These are phyloP conservation scores for Pyrus betulifolia DNA, from an alignment of 306 rosid species.

Conservation along the genomic window DNA sequence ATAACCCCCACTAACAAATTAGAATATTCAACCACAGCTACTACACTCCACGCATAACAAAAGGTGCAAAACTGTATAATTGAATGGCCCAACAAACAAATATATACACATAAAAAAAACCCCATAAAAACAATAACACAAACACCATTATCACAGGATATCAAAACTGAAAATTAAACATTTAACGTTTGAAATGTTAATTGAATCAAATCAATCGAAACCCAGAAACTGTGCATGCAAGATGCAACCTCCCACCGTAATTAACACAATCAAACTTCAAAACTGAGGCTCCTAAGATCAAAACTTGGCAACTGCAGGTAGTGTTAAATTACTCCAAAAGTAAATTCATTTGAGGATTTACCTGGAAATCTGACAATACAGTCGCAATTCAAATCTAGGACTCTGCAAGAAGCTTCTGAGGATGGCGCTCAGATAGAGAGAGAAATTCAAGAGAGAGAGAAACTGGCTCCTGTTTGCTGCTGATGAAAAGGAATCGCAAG, in stretches of 20 bases:
- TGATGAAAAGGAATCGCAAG: neutral
- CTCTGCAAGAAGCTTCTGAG: neutral
- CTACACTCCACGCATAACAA: neutral
- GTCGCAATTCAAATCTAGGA: neutral
- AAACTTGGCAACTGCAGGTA: neutral
- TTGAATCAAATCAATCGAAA: neutral
- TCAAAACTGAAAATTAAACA: neutral
- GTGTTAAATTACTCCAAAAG: neutral
- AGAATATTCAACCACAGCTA: neutral
- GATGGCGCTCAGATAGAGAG: neutral
- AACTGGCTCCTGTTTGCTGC: neutral
- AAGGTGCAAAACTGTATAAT: neutral
- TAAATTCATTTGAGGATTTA: neutral
- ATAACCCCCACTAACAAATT: neutral
- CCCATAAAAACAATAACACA: neutral
- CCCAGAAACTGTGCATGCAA: neutral
- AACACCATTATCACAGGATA: neutral
- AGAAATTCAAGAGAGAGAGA: neutral
- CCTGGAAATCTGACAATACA: neutral
- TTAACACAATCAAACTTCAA: neutral
- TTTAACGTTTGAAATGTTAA: neutral
- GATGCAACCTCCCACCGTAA: neutral
- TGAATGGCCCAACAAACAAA: neutral
- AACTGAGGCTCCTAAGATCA: neutral
- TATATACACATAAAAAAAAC: neutral